A percentile compares a stretch with the other conserved stretches of the same genome.
Conservation (phyloP, 148 eudicot genomes). For the Selenicereus undatus region DNA sequence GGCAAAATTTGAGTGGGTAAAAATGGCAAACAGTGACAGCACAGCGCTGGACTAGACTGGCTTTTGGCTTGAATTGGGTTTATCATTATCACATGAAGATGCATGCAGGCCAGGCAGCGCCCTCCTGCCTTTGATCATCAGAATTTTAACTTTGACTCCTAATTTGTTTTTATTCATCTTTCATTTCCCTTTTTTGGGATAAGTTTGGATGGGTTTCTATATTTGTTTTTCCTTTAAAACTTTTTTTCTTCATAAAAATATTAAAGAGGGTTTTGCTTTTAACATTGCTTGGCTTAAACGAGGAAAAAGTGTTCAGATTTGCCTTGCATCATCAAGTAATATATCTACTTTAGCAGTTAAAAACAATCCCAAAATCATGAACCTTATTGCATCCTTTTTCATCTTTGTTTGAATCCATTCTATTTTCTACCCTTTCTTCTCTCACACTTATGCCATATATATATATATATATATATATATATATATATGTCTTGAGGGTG, state of each 20-base stretch:
- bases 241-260: not conserved
- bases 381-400: not conserved
- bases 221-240: not conserved
- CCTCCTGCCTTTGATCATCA: not conserved
- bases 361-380: not conserved
- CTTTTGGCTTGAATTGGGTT: not conserved
- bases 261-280: not conserved
- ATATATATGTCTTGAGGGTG: too few species aligned
- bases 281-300: not conserved
- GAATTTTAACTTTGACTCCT: not conserved
- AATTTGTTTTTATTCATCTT: not conserved
- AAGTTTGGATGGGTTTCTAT: not conserved
- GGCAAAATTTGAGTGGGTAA: not conserved
- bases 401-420: not conserved
- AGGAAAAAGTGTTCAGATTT: not conserved
- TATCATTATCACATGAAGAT: constrained; percentile 1
- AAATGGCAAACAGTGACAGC: not conserved
- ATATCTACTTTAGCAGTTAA: not conserved
- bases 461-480: too few species aligned
- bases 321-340: not conserved
- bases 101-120: not conserved
- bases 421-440: not conserved
- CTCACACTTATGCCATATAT: not conserved
- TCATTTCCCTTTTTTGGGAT: not conserved
- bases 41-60: not conserved